phyloP scores from a whole-genome alignment of 192 early-diverging fungal species.

The Podila clonocystis region DNA sequence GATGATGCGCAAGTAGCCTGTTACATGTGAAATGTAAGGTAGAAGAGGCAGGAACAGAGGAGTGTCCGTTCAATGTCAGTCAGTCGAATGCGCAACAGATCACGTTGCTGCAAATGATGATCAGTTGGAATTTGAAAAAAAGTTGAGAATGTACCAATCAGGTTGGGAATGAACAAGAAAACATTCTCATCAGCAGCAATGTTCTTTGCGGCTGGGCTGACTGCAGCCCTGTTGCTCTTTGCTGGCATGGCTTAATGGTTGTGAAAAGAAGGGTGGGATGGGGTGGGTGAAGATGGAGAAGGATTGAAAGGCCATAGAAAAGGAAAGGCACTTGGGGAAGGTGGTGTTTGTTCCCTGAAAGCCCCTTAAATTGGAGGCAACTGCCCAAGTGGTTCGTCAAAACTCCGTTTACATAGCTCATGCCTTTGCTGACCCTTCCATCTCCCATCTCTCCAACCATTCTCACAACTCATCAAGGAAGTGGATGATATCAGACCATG shows the following conservation, averaged over 20 bases:
- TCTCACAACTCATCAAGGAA: background rate
- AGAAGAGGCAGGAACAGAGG: background rate
- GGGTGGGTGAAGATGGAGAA: slow-evolving; percentile 5
- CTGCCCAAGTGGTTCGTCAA: background rate
- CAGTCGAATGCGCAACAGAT: too few species aligned
- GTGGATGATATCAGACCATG: slow-evolving; percentile 36
- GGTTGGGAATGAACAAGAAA: slow-evolving; percentile 83
- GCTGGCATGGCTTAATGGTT: slow-evolving; percentile 15
- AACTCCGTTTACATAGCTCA: background rate
- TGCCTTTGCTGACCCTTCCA: background rate
- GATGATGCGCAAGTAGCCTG: slow-evolving; percentile 88
- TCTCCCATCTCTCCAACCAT: background rate
- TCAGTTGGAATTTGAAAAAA: background rate
- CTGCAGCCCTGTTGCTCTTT: slow-evolving; percentile 30
- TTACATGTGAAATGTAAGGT: background rate
- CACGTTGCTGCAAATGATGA: slow-evolving; percentile 4
- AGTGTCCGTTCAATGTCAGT: too few species aligned
- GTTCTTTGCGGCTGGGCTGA: slow-evolving; percentile 19
- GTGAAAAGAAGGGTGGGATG: background rate
- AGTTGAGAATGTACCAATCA: slow-evolving; percentile 66
- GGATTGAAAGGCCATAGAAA: background rate
- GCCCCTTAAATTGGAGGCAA: background rate
- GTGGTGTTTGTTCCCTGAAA: slow-evolving; percentile 1
- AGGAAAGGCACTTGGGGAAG: background rate
- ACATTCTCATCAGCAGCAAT: slow-evolving; percentile 60